Base-by-base conservation (phyloP, 305 asterid genomes). In the Rubia balearica region DNA sequence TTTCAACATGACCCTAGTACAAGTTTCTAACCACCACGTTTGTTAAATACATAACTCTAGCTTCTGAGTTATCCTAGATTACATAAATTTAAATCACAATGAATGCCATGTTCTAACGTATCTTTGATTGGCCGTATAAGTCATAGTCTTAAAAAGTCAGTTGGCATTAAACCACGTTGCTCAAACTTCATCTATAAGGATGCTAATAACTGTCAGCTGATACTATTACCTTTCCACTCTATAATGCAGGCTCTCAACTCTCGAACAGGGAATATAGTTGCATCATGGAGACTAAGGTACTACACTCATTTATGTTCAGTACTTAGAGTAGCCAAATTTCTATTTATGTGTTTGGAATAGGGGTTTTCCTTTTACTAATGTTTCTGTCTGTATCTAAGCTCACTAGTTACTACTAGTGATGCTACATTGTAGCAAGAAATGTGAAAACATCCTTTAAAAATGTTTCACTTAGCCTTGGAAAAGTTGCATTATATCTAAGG, bases 201-300 rank as follows among this genome's bases (percentile, higher is more conserved):
- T 48, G 55, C 55, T 45, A 45, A 13, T 13, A 14, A 48, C 55
- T 48, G 55, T 5, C 55, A 14, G 55, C 55, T 48, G 4, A 48
- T 48, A 9, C 55, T 13, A 48, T 14, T 48, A 14, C 19, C 7
- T 46, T 11, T 46, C 53, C 11, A 12, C 53, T 46, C 53, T 46
- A 0, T 90, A 72, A 48, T 48, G 55, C 14, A 48, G 55, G 55
- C 7, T 48, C 13, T 5, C 7, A 48, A 48, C 55, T 48, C 55
- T 48, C 19, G 19, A 48, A 48, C 55, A 48, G 55, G 55, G 19
- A 48, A 13, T 19, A 48, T 48, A 48, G 75, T 81, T 77, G 92
- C 95, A 76, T 82, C 89, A 24, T 90, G 96, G 96, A 88, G 83
- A 73, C 74, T 88, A 75, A 86, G 96, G 96, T 89, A 73, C 76